Conservation (phyloP, 257 asterid species). For the Anisodus tanguticus region DNA sequence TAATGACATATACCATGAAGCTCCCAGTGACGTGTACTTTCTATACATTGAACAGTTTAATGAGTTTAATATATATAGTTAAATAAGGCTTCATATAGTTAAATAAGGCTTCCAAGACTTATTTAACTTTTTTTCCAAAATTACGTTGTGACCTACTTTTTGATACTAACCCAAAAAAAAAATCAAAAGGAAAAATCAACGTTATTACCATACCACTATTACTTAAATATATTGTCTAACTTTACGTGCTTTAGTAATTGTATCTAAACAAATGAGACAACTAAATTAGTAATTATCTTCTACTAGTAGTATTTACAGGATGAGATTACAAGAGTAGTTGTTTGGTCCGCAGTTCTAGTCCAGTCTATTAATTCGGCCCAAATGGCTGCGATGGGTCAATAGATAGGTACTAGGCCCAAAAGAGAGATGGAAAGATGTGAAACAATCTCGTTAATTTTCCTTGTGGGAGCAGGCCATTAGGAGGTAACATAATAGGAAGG, state of each 20-base stretch:
- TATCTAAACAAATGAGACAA: background rate
- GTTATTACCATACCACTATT: too few relatives aligned
- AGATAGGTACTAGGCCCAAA: background rate
- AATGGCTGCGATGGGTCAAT: background rate
- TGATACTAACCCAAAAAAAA: background rate
- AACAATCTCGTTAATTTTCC: too few relatives aligned
- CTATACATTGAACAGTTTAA: background rate
- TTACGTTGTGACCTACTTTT: background rate
- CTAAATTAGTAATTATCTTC: background rate
- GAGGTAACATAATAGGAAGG: too few relatives aligned
- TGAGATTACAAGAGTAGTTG: background rate
- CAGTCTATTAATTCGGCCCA: background rate
- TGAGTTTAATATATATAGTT: too few relatives aligned
- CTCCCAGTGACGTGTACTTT: background rate
- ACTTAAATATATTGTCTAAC: background rate
- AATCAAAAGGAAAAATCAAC: background rate
- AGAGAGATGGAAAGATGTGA: background rate
- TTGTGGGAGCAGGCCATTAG: too few relatives aligned
- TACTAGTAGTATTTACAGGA: too few relatives aligned
- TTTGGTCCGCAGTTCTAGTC: background rate
- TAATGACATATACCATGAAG: background rate
- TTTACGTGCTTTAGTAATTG: background rate
- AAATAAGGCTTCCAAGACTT: background rate
- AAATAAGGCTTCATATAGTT: too few relatives aligned
- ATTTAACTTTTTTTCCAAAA: background rate